Evolutionary conservation across 805 yeast genomes (phyloP).

Genomic region (Candida insectalens): DNA sequence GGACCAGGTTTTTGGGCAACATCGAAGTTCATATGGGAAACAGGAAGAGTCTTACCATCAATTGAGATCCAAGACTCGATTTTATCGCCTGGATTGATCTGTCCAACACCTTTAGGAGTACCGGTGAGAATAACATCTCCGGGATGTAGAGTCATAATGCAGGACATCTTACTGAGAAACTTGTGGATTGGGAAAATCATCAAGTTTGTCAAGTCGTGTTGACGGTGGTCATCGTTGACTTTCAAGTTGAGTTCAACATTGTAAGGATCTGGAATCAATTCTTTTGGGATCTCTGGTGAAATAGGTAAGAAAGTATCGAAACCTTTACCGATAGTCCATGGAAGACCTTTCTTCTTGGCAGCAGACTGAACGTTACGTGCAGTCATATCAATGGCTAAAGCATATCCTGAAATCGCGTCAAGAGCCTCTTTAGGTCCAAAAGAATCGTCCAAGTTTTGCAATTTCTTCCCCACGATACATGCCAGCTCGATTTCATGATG

Average conservation of each 20-base stretch:
- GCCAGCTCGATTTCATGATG: constrained; percentile 96
- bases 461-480: constrained; percentile 51
- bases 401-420: constrained; percentile 77
- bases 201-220: constrained; percentile 64
- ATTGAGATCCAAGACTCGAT: constrained; percentile 54
- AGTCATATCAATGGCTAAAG: constrained; percentile 86
- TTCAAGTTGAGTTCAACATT: constrained; percentile 51
- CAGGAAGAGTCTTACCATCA: constrained; percentile 47
- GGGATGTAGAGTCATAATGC: constrained; percentile 83
- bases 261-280: constrained; percentile 61
- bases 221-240: constrained; percentile 64
- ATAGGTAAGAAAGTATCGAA: constrained; percentile 93
- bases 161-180: constrained; percentile 69
- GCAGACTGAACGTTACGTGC: constrained; percentile 94
- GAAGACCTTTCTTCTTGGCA: constrained; percentile 88
- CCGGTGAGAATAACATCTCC: constrained; percentile 93
- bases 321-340: constrained; percentile 96
- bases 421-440: constrained; percentile 62
- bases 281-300: constrained; percentile 62
- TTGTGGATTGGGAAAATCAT: constrained; percentile 86
- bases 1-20: constrained; percentile 53
- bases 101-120: constrained; percentile 97
- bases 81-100: constrained; percentile 66
- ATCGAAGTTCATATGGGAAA: constrained; percentile 35
- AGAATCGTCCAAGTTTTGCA: constrained; percentile 50